Evolutionary conservation across 2,329 filamentous ascomycete genomes (phyloP), one percentile per base, ranked within the genome.

Genomic region (Hypomyces perniciosus): DNA sequence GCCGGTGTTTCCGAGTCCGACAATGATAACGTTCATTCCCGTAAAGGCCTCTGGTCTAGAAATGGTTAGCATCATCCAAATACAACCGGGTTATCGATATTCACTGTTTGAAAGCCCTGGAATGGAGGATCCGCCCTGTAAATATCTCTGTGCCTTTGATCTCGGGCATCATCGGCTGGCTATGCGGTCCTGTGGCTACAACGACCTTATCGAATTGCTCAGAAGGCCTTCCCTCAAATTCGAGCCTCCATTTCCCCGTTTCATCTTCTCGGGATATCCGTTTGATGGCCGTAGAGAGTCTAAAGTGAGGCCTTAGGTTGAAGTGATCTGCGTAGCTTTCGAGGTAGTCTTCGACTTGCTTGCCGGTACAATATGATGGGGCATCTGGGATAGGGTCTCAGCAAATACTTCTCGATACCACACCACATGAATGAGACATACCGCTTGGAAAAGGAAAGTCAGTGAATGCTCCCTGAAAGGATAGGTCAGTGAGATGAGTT

Each of bases 1-100:
- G 4, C 59, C 61, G 1, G 69, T 74, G 46, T 69, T 72, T n/a
- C 71, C 70, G 6, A 75, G 60, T 9, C 74, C 75, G 2, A 77
- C 61, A 2, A 77, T 58, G 6, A 77, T 54, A 4, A 77, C 70
- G 6, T 61, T 68, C 54, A 73, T 69, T 1, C 56, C 59, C 4
- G 41, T 31, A 37, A 62, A 61, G 2, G 47, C 29, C n/a, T 61
- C 56, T 9, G 59, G 55, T 8, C 61, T 61, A 8, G 13, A 4
- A 13, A 20, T 20, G 46, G 33, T 43, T 51, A 58, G 35, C 9
- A 37, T 28, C 43, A 33, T n/a, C 31, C 6, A 13, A 1, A 12
- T 13, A 5, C 4, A 4, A 3, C 20, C 20, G 20, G 20, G 20
- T 7, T 5, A 41, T 8, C 3, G 8, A 5, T n/a, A 43, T 56